phyloP scores from a whole-genome alignment of 1,284 basidiomycete species.

The Melampsora occidentalis region DNA sequence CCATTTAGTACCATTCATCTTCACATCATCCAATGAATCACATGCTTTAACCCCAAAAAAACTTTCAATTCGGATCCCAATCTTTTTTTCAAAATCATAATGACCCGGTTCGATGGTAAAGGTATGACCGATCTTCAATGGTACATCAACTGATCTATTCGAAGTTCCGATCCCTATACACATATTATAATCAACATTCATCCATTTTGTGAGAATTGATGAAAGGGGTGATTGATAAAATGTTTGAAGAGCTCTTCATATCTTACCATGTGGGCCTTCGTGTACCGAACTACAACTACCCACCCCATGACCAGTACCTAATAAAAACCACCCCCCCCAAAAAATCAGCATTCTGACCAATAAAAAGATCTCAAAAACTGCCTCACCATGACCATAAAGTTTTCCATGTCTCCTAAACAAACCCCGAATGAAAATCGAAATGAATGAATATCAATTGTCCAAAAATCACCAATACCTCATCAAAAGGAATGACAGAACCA shows the following conservation, averaged over 20 bases:
- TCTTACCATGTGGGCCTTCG: conserved; percentile 1
- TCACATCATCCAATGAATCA: neutral
- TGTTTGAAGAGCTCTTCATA: too few species aligned
- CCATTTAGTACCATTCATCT: neutral
- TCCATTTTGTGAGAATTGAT: too few species aligned
- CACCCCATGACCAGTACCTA: neutral
- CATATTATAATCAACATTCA: too few species aligned
- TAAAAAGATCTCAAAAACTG: neutral
- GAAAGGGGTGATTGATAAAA: too few species aligned
- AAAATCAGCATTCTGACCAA: too few species aligned
- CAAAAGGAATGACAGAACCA: neutral
- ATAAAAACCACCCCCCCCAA: too few species aligned
- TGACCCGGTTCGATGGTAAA: neutral
- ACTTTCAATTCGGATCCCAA: neutral
- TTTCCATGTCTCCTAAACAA: neutral
- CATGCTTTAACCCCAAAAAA: conserved; percentile 1
- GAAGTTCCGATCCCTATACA: neutral
- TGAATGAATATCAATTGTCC: too few species aligned
- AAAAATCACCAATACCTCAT: too few species aligned
- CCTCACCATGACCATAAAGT: conserved; percentile 1
- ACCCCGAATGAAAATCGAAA: too few species aligned
- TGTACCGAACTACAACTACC: conserved; percentile 7
- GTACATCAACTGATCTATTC: conserved; percentile 6
- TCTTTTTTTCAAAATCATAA: conserved; percentile 9
- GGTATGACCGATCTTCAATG: neutral